Evolutionary conservation across 2,329 filamentous ascomycete genomes (phyloP), one percentile per base, ranked within the genome.

Genomic region (Cercospora berteroae): DNA sequence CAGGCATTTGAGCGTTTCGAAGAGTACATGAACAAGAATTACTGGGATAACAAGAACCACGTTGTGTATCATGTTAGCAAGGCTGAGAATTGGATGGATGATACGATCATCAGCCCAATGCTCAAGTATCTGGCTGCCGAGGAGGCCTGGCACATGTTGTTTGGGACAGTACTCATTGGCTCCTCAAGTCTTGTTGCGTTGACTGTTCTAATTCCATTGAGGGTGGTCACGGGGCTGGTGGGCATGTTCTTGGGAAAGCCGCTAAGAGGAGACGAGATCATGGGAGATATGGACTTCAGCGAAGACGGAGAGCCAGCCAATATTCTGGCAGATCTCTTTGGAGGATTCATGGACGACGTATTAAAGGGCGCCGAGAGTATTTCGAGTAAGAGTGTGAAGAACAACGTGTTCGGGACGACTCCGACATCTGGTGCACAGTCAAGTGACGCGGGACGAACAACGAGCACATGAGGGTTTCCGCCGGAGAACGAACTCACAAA

Each of bases 231-330:
- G 39, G 8, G 31, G 2, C 9, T 66, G 7, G 16, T 64, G 13
- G 67, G 55, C 13, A 50, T 65, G 10, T 71, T 71, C 25, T 44
- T 66, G 58, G 69, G 65, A 16, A 58, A 58, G 18, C 69, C 69
- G 23, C 63, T 62, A 18, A 48, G 60, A 7, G 69, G 69, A 12
- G 69, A 71, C 44, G 62, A 56, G 60, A 67, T 71, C 13, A 23
- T 71, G 29, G 67, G 69, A 7, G 65, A 66, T 13, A 33, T 31
- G 25, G 60, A 23, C 1, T 27, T 31, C n/a, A 25, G 8, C 23
- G 6, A 52, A 13, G 25, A 10, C 8, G 59, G 60, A 23, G 44
- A 62, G 18, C 36, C 60, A 6, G 27, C 16, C 5, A 55, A 52
- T 25, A 55, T 52, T n/a, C 9, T 52, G 1, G 60, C 13, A 13